Evolutionary conservation across 169 alveolate species (phyloP).

Genomic region (Amoebophrya sp.): DNA sequence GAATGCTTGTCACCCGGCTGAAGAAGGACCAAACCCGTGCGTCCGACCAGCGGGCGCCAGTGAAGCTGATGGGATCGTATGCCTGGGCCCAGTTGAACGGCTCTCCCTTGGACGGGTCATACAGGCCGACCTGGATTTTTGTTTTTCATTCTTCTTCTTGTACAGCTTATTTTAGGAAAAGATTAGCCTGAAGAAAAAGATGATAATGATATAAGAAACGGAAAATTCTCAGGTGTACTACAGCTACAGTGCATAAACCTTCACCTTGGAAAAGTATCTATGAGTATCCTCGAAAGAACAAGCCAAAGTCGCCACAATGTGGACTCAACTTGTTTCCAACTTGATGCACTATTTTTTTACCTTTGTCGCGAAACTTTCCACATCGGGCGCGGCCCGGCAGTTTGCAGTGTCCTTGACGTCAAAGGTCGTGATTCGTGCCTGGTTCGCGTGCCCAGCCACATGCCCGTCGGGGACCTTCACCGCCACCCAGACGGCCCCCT

Average conservation of each 20-base stretch:
- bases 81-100: conserved; percentile 35
- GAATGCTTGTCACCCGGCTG: conserved; percentile 27
- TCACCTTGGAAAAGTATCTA: too few species aligned
- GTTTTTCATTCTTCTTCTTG: background rate
- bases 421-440: conserved; percentile 38
- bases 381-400: conserved; percentile 33
- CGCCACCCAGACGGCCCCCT: conserved; percentile 46
- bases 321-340: too few species aligned
- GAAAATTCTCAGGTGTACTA: too few species aligned
- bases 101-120: background rate
- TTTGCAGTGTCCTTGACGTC: conserved; percentile 31
- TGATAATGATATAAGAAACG: conserved; percentile 27
- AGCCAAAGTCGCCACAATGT: too few species aligned
- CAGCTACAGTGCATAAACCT: too few species aligned
- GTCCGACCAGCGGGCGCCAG: conserved; percentile 41
- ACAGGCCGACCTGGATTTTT: background rate
- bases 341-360: too few species aligned
- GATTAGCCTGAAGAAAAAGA: conserved; percentile 23
- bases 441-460: conserved; percentile 44
- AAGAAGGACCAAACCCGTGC: conserved; percentile 43
- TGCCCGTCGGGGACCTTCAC: conserved; percentile 40
- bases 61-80: conserved; percentile 41
- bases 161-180: background rate
- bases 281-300: too few species aligned
- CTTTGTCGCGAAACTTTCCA: background rate